These are phyloP conservation scores for Elongisporangium anandrum DNA, from an alignment of 352 stramenopile species.

Conservation along the genomic window DNA sequence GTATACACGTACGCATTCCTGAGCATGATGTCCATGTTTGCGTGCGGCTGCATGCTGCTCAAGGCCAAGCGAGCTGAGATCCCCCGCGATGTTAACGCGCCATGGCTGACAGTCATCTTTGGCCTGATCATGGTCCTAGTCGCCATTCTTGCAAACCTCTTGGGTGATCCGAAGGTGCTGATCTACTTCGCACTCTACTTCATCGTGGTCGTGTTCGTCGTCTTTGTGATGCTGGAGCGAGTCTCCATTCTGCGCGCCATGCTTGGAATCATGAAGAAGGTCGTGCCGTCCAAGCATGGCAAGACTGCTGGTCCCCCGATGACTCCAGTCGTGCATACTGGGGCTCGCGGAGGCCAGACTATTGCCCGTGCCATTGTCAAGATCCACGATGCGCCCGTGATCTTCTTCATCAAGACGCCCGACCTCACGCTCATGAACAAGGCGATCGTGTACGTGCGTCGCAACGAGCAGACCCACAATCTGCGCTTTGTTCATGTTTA, in stretches of 20 bases:
- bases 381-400: conserved; percentile 53
- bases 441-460: conserved; percentile 83
- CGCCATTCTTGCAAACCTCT: conserved; percentile 41
- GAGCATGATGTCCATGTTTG: conserved; percentile 77
- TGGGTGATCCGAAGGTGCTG: conserved; percentile 38
- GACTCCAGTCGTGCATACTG: conserved; percentile 23
- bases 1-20: conserved; percentile 88
- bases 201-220: conserved; percentile 31
- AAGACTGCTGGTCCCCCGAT: too few relatives aligned
- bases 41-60: conserved; percentile 51
- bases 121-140: conserved; percentile 38
- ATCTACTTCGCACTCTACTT: conserved; percentile 62
- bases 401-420: conserved; percentile 87
- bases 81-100: conserved; percentile 56
- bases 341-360: conserved; percentile 34
- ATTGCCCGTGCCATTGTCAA: conserved; percentile 37
- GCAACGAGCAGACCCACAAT: conserved; percentile 82
- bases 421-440: conserved; percentile 89
- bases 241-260: conserved; percentile 29
- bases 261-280: conserved; percentile 25
- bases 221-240: conserved; percentile 56
- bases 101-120: conserved; percentile 46
- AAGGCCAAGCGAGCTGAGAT: conserved; percentile 81
- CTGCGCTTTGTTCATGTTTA: conserved; percentile 82
- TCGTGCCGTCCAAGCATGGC: conserved; percentile 26